These are phyloP conservation scores for Suillus subaureus DNA, from an alignment of 768 basidiomycete species.

Conservation along the genomic window DNA sequence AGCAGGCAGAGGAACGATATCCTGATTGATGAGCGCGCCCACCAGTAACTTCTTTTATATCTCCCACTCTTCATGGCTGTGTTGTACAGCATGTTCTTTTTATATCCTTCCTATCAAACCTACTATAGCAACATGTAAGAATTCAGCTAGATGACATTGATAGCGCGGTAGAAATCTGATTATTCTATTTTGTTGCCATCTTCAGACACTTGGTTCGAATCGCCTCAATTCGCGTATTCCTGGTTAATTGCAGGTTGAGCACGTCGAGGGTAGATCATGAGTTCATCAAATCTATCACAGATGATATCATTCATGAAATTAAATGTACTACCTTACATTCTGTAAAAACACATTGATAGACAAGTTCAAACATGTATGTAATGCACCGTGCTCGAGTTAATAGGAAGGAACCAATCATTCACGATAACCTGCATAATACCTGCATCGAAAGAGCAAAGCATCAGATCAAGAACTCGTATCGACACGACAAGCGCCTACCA, in stretches of 20 bases:
- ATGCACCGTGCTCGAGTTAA: conserved; percentile 26
- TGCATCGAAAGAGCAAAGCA: background rate
- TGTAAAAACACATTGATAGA: background rate
- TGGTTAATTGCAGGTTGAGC: too few species aligned
- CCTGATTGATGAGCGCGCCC: background rate
- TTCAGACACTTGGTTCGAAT: too few species aligned
- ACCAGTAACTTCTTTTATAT: too few species aligned
- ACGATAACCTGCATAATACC: conserved; percentile 18
- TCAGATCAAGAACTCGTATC: conserved; percentile 9
- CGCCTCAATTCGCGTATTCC: too few species aligned
- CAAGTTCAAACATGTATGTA: conserved; percentile 24
- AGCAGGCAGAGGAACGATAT: background rate
- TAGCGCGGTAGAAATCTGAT: background rate
- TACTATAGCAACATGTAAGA: background rate
- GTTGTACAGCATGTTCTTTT: background rate
- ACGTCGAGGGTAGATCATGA: too few species aligned
- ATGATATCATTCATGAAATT: background rate
- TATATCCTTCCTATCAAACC: background rate
- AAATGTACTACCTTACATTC: background rate
- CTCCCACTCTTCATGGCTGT: too few species aligned
- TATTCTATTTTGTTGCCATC: too few species aligned
- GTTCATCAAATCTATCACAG: background rate
- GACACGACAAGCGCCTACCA: background rate
- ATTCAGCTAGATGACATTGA: too few species aligned
- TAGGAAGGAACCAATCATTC: conserved; percentile 25